These are phyloP conservation scores for Trichoderma orchidacearum DNA, from an alignment of 495 filamentous ascomycete species.

Conservation along the genomic window DNA sequence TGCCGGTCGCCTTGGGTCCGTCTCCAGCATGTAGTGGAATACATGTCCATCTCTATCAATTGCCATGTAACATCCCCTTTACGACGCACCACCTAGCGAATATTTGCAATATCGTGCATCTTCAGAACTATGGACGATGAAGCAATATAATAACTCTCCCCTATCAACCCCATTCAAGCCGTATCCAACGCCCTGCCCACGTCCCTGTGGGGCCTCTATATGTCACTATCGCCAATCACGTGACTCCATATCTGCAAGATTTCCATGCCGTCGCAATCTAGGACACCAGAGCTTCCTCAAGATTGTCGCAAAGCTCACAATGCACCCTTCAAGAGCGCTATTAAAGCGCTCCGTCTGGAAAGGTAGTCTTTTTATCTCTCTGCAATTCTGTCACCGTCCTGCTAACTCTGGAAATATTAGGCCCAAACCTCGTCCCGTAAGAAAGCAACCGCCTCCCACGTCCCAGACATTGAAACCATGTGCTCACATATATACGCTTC, in stretches of 20 bases:
- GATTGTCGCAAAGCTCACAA: constrained; percentile 11
- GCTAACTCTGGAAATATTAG: constrained; percentile 19
- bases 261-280: not conserved
- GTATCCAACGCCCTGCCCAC: too few relatives aligned
- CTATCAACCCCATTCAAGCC: too few relatives aligned
- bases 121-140: too few relatives aligned
- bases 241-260: not conserved
- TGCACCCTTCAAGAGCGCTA: constrained; percentile 39
- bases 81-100: too few relatives aligned
- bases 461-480: not conserved
- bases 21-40: too few relatives aligned
- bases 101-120: too few relatives aligned
- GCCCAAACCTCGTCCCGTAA: constrained; percentile 64
- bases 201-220: not conserved
- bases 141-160: too few relatives aligned
- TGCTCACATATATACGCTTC: not conserved
- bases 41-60: too few relatives aligned
- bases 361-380: constrained; percentile 20
- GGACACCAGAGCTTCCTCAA: not conserved
- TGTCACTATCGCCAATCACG: not conserved
- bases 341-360: constrained; percentile 46
- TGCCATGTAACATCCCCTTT: too few relatives aligned
- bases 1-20: too few relatives aligned
- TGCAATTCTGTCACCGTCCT: not conserved
- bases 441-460: constrained; percentile 7